Percentiles rank a stretch among this genome's conserved stretches.
Conservation (phyloP, 495 filamentous ascomycete species). For the Penicillium desertorum region DNA sequence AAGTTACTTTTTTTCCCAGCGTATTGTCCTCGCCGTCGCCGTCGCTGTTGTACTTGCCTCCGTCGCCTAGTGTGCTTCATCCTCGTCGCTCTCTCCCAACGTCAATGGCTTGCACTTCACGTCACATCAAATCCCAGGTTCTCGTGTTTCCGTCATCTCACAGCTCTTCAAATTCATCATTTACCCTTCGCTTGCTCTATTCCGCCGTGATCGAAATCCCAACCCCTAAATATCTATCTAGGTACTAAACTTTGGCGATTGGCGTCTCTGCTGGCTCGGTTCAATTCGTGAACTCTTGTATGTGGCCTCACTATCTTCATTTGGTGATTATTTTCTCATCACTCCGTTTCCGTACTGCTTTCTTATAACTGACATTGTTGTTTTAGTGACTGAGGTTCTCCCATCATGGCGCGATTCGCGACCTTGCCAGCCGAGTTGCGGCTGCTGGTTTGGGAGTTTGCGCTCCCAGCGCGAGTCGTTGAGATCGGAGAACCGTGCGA, state of each 20-base stretch:
- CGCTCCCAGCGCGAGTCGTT: background rate
- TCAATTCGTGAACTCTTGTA: background rate
- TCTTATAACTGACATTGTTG: background rate
- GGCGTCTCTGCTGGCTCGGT: background rate
- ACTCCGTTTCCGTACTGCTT: background rate
- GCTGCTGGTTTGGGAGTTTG: background rate
- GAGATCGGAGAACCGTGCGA: constrained; percentile 1
- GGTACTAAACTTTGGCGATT: background rate
- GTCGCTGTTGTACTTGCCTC: background rate
- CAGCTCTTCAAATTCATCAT: background rate
- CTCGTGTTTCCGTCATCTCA: background rate
- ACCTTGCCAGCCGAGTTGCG: constrained; percentile 1
- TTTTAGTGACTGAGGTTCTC: background rate
- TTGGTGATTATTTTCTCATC: background rate
- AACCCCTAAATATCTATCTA: background rate
- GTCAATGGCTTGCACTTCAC: background rate
- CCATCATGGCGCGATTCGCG: background rate
- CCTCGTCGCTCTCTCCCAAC: background rate
- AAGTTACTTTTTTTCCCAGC: background rate
- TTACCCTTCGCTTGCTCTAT: background rate
- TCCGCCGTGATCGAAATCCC: background rate
- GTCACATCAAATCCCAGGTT: background rate
- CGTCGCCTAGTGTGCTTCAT: background rate
- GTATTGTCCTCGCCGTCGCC: no score
- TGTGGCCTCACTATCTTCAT: background rate